Conservation (phyloP, 2,329 filamentous ascomycete species). For the Emydomyces testavorans region DNA sequence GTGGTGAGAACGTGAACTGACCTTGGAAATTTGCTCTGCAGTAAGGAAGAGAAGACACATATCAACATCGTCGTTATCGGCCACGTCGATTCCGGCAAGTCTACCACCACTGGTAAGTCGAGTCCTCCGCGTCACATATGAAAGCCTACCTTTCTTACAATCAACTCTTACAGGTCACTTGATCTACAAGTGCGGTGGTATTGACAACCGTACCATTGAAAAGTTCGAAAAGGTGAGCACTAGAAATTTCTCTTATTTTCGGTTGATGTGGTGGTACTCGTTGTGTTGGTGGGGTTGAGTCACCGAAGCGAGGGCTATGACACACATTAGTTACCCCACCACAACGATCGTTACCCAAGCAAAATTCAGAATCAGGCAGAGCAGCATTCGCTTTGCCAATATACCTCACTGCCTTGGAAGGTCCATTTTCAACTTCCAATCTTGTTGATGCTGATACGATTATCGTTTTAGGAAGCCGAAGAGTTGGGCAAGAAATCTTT, state of each 20-base stretch:
- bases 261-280: neutral
- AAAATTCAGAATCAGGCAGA: neutral
- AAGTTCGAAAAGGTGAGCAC: conserved; percentile 98
- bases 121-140: conserved; percentile 32
- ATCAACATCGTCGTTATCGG: conserved; percentile 98
- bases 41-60: conserved; percentile 93
- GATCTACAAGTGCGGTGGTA: conserved; percentile 99
- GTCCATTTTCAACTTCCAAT: neutral
- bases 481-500: conserved; percentile 99
- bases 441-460: neutral
- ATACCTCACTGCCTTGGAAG: too few relatives aligned
- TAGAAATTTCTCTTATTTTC: neutral
- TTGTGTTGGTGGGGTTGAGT: conserved; percentile 11
- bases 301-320: conserved; percentile 9
- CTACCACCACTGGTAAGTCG: conserved; percentile 77
- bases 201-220: conserved; percentile 99
- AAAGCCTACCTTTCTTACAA: conserved; percentile 18
- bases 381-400: neutral
- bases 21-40: conserved; percentile 32
- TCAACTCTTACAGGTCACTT: conserved; percentile 56
- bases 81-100: conserved; percentile 99
- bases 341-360: conserved; percentile 5
- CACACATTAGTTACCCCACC: conserved; percentile 9
- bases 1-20: neutral
- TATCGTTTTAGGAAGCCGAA: conserved; percentile 67